Conservation (phyloP, 225 moss, liverwort and hornwort species). For the Sphagnum contortum region DNA sequence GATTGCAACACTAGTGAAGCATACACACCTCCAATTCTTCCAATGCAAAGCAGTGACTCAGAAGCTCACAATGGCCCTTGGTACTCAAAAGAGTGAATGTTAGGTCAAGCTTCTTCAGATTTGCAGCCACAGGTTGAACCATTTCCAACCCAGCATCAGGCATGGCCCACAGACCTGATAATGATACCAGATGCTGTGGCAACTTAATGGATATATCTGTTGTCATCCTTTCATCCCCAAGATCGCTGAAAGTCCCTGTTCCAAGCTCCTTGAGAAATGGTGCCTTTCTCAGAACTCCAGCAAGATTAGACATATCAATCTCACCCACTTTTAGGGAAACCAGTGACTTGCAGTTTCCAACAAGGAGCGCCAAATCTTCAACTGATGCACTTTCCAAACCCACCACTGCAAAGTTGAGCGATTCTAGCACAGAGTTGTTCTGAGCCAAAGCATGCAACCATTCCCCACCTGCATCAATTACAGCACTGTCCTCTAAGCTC, state of each 20-base stretch:
- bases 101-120: constrained; percentile 67
- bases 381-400: constrained; percentile 38
- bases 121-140: constrained; percentile 37
- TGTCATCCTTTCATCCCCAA: constrained; percentile 18
- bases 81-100: constrained; percentile 41
- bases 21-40: constrained; percentile 60
- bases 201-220: constrained; percentile 16
- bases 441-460: constrained; percentile 60
- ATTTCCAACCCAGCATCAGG: constrained; percentile 32
- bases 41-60: constrained; percentile 52
- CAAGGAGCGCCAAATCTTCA: constrained; percentile 42
- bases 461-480: constrained; percentile 28
- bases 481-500: constrained; percentile 52
- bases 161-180: constrained; percentile 63
- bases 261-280: constrained; percentile 48
- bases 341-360: constrained; percentile 68
- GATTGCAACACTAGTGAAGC: not conserved
- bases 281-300: constrained; percentile 32
- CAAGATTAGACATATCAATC: constrained; percentile 51
- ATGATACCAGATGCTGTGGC: constrained; percentile 24
- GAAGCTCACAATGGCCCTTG: constrained; percentile 47
- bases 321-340: constrained; percentile 69
- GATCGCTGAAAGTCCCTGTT: constrained; percentile 42
- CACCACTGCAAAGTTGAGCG: constrained; percentile 44
- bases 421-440: constrained; percentile 49